Base-by-base conservation (phyloP, 2,329 filamentous ascomycete genomes). In the Pseudovirgaria hyperparasitica region DNA sequence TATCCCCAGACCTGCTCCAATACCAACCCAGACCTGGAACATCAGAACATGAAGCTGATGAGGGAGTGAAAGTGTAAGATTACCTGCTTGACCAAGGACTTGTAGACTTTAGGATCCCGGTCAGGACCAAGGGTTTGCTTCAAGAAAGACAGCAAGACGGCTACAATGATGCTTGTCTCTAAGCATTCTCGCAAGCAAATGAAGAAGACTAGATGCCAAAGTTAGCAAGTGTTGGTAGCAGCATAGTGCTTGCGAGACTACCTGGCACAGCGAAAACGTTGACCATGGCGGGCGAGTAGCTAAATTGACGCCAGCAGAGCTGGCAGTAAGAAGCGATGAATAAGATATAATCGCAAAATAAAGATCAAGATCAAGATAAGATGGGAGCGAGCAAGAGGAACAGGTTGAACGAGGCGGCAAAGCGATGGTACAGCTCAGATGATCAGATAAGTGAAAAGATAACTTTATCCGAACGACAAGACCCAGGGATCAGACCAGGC, bases 171-270 rank as follows among this genome's bases (percentile, higher is more conserved):
- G 44, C 70, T 76, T 1, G 78, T 80, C 61, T 92, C 84, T 25
- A 92, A 62, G 22, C 74, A 73, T 58, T 92, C 85, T 46, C 85
- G 75, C 51, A 92, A 90, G 57, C 82, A 76, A 51, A 93, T 81
- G 60, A 93, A 86, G 61, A 92, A 92, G 29, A 92, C 72, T 65
- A 26, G 6, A 10, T 12, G 16, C 6, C 5, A 17, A 17, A 19
- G 29, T 25, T 27, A 32, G 9, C 9, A 4, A 6, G n/a, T 30
- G 14, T 6, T 16, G 16, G 14, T 6, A 16, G 17, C 16, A 22
- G 29, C 8, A 31, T 16, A 19, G 19, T 19, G 6, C 25, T 30
- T 21, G 13, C 15, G 10, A 15, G 13, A 10, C n/a, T 45, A 69
- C 65, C 58, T 38, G 78, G 79, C 13, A 84, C 72, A 36, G 78